These are phyloP conservation scores for Ogataea ramenticola DNA, from an alignment of 805 yeast genomes.

Conservation along the genomic window DNA sequence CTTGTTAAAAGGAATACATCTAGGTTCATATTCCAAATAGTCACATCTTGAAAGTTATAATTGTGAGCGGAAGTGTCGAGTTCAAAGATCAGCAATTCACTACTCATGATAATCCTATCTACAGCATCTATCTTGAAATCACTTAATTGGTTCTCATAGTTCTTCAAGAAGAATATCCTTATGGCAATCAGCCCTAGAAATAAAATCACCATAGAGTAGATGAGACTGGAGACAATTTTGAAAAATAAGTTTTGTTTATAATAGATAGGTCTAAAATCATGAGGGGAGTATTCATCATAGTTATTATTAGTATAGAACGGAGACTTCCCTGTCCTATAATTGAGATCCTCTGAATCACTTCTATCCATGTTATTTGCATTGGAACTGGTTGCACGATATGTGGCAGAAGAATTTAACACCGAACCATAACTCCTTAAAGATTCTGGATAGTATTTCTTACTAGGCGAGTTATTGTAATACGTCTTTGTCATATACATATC, in stretches of 20 bases:
- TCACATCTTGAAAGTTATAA: conserved; percentile 24
- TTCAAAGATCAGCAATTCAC: conserved; percentile 25
- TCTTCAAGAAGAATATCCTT: conserved; percentile 18
- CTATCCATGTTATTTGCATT: not conserved
- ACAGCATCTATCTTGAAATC: conserved; percentile 17
- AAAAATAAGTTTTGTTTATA: conserved; percentile 16
- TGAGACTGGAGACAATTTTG: conserved; percentile 9
- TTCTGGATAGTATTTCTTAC: not conserved
- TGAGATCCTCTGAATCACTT: not conserved
- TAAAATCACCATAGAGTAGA: conserved; percentile 9
- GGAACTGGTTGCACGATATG: not conserved
- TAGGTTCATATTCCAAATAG: conserved; percentile 24
- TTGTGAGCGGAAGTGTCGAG: conserved; percentile 19
- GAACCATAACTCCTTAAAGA: conserved; percentile 2
- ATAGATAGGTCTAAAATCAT: conserved; percentile 23
- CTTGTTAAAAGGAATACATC: conserved; percentile 26
- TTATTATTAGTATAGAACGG: not conserved
- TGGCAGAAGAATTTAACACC: not conserved
- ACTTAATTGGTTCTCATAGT: conserved; percentile 19
- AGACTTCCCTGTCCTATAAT: not conserved
- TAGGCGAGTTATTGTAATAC: not conserved
- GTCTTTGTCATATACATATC: conserved; percentile 17
- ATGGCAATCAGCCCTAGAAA: conserved; percentile 6
- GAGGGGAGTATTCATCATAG: conserved; percentile 22
- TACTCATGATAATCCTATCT: conserved; percentile 24